These are phyloP conservation scores for Ziziphus jujuba DNA, from an alignment of 306 rosid genomes.

Conservation along the genomic window DNA sequence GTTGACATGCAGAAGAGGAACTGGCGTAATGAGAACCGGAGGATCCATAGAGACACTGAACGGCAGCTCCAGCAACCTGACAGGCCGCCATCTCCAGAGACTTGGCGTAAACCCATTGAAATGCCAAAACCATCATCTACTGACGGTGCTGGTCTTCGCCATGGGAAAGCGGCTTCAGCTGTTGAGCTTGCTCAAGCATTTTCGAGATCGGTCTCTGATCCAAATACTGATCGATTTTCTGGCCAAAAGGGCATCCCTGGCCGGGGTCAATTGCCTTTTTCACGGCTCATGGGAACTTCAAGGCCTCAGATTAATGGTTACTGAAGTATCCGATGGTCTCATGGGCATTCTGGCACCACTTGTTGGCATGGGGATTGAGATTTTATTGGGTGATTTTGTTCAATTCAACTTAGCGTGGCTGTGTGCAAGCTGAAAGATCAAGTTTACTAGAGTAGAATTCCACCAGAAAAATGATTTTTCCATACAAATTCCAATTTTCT, in stretches of 20 bases:
- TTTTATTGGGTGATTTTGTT: conserved; percentile 1
- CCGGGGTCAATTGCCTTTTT: conserved; percentile 72
- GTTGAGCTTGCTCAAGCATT: conserved; percentile 92
- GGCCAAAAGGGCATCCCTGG: conserved; percentile 55
- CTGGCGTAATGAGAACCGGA: conserved; percentile 64
- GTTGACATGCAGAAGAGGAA: conserved; percentile 64
- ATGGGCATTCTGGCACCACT: conserved; percentile 24
- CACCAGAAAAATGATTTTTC: conserved; percentile 18
- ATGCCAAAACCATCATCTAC: conserved; percentile 48
- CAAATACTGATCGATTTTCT: conserved; percentile 53
- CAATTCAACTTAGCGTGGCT: not conserved
- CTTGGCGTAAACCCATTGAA: conserved; percentile 92
- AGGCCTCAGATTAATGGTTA: conserved; percentile 95
- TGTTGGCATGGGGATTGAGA: conserved; percentile 9
- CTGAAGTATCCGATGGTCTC: conserved; percentile 26
- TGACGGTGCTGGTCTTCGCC: conserved; percentile 41
- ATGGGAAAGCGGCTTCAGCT: conserved; percentile 84
- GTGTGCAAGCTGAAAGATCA: conserved; percentile 1
- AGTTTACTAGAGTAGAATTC: conserved; percentile 20
- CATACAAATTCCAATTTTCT: conserved; percentile 31
- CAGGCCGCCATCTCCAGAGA: conserved; percentile 85
- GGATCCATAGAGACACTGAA: conserved; percentile 56
- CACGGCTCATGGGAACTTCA: conserved; percentile 75
- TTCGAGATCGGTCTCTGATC: conserved; percentile 84
- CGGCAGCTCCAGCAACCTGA: conserved; percentile 51